These are phyloP conservation scores for Oryza glumipatula DNA, from an alignment of 176 grass and related monocot species.

Conservation along the genomic window DNA sequence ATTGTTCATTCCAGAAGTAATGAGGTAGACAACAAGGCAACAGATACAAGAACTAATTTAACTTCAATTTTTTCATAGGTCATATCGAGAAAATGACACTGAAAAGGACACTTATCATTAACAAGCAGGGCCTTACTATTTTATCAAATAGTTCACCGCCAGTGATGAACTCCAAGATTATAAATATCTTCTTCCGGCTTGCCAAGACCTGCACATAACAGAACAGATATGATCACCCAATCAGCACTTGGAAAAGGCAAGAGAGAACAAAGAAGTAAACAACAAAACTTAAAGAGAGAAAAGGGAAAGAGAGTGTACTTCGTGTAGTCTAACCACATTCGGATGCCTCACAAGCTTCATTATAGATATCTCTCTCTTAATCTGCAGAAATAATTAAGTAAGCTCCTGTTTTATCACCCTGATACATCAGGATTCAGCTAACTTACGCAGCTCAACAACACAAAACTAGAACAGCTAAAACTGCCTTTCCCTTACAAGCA, in stretches of 20 bases:
- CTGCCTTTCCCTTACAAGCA: neutral
- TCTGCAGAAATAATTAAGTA: slow-evolving; percentile 57
- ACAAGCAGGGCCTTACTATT: slow-evolving; percentile 66
- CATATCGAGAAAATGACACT: slow-evolving; percentile 7
- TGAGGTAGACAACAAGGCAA: slow-evolving; percentile 10
- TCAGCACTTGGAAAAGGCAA: neutral
- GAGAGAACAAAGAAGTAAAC: slow-evolving; percentile 4
- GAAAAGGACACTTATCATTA: slow-evolving; percentile 35
- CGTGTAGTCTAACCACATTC: slow-evolving; percentile 86
- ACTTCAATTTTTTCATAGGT: slow-evolving; percentile 20
- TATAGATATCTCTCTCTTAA: slow-evolving; percentile 99
- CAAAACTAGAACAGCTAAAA: neutral
- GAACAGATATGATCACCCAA: slow-evolving; percentile 14
- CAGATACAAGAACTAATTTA: slow-evolving; percentile 22
- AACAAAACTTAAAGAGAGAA: neutral
- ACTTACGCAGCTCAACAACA: slow-evolving; percentile 18
- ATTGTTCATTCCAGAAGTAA: slow-evolving; percentile 8
- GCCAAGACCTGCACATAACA: slow-evolving; percentile 86
- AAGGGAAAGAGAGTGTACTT: slow-evolving; percentile 47
- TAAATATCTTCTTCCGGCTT: slow-evolving; percentile 96
- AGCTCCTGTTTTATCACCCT: neutral
- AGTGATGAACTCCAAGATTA: slow-evolving; percentile 97
- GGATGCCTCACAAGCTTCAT: slow-evolving; percentile 99
- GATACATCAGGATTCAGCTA: slow-evolving; percentile 17
- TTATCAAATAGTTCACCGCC: slow-evolving; percentile 98